phyloP scores from a whole-genome alignment of 306 rosid genomes.

The Sophora flavescens region DNA sequence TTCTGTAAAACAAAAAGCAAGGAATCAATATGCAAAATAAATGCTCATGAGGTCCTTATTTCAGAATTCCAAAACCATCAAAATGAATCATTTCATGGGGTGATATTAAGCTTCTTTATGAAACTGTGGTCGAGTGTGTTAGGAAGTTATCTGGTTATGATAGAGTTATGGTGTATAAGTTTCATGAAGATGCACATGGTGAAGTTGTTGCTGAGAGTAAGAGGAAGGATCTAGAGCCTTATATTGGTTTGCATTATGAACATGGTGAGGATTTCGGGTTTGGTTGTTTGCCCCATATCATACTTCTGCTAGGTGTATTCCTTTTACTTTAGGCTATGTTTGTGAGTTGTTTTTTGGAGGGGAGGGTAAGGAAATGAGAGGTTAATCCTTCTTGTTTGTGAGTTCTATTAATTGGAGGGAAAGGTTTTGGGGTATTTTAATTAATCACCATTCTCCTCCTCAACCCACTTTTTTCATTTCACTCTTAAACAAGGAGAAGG shows the following conservation, averaged over 20 bases:
- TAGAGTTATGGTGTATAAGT: conserved; percentile 94
- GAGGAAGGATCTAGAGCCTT: conserved; percentile 87
- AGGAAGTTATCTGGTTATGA: conserved; percentile 86
- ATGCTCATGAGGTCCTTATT: too few relatives aligned
- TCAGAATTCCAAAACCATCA: too few relatives aligned
- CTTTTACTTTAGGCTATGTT: conserved; percentile 91
- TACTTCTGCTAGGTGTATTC: conserved; percentile 83
- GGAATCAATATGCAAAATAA: too few relatives aligned
- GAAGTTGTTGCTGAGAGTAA: conserved; percentile 95
- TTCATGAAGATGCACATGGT: conserved; percentile 98
- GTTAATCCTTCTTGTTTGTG: too few relatives aligned
- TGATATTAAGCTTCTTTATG: conserved; percentile 77
- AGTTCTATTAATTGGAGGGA: too few relatives aligned
- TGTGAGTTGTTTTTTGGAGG: too few relatives aligned
- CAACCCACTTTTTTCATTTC: too few relatives aligned
- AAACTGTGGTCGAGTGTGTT: conserved; percentile 84
- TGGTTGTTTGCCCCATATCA: conserved; percentile 99
- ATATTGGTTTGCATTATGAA: conserved; percentile 87
- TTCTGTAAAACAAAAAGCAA: too few relatives aligned
- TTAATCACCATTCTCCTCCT: too few relatives aligned
- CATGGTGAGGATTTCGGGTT: conserved; percentile 85
- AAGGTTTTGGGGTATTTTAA: too few relatives aligned
- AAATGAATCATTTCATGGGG: conserved; percentile 81
- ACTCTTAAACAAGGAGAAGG: too few relatives aligned
- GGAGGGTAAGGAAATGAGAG: too few relatives aligned